Base-by-base conservation (phyloP, 75 land plant genomes). In the Cupressus sempervirens region DNA sequence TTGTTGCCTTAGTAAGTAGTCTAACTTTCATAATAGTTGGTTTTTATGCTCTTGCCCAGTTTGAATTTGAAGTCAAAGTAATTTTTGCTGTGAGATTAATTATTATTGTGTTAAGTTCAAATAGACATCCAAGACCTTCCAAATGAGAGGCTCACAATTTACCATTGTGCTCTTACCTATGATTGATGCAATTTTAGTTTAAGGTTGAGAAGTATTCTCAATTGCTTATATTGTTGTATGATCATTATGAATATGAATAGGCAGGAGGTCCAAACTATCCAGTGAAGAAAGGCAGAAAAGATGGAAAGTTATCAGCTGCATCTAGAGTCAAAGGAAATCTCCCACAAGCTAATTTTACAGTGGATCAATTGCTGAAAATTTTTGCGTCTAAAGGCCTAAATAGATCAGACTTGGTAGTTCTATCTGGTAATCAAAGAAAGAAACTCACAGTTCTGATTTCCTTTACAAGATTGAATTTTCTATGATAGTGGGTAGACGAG, bases 211-310 rank as follows among this genome's bases (percentile, higher is more conserved):
- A 23, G 13, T 72, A 72, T 32, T 72, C 32, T 30, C 32, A 29
- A 36, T 72, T 72, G 35, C 74, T 72, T 32, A 72, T 14, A 4
- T 72, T 72, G 74, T 72, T 62, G n/a, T 35, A 72, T 3, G 12
- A 12, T 72, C 74, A 29, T 23, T 72, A 8, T 72, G 15, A 72
- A 30, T n/a, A 72, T 84, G 84, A 23, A n/a, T 77, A 90, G 91
- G 83, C 82, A 7, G 89, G 89, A 26, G 89, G 89, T 50, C 89
- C 89, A 46, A 70, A 36, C 23, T 89, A 82, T 41, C 50, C 62
- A 70, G 89, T 87, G 76, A 62, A 53, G 82, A 87, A 89, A 62
- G 90, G 90, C 35, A 62, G 90, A 41, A 87, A 23, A 89, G 90
- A 89, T 68, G 89, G 90, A 20, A 72, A 65, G n/a, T 13, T 80